Conservation (phyloP, 306 rosid genomes). For the Begonia peltatifolia region DNA sequence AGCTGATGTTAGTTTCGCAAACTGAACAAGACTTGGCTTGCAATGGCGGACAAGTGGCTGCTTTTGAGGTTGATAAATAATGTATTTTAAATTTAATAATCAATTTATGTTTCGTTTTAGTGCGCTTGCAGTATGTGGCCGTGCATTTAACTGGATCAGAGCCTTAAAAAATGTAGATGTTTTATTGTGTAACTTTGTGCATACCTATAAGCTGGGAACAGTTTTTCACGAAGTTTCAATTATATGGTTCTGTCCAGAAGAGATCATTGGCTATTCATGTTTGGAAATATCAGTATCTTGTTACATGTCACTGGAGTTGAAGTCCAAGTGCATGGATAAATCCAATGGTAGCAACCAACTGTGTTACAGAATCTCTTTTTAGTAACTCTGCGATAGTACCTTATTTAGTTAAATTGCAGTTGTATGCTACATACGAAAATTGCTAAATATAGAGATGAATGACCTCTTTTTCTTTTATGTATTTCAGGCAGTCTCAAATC, state of each 20-base stretch:
- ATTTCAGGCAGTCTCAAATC: slow-evolving; percentile 71
- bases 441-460: neutral
- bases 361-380: neutral
- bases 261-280: too few species aligned
- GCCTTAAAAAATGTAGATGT: too few species aligned
- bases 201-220: too few species aligned
- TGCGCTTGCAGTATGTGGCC: too few species aligned
- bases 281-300: neutral
- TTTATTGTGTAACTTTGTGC: too few species aligned
- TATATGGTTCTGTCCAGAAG: too few species aligned
- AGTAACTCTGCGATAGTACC: slow-evolving; percentile 7
- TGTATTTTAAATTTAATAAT: neutral
- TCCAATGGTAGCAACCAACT: too few species aligned
- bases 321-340: neutral
- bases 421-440: too few species aligned
- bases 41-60: slow-evolving; percentile 90
- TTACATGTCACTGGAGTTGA: neutral
- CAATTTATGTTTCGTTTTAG: neutral
- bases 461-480: slow-evolving; percentile 14
- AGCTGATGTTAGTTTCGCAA: slow-evolving; percentile 86
- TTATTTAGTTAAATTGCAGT: too few species aligned
- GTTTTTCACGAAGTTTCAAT: too few species aligned
- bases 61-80: slow-evolving; percentile 63
- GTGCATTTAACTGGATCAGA: too few species aligned
- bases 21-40: slow-evolving; percentile 95